These are phyloP conservation scores for Crithidia acanthocephali DNA, from an alignment of 208 protist genomes.

Conservation along the genomic window DNA sequence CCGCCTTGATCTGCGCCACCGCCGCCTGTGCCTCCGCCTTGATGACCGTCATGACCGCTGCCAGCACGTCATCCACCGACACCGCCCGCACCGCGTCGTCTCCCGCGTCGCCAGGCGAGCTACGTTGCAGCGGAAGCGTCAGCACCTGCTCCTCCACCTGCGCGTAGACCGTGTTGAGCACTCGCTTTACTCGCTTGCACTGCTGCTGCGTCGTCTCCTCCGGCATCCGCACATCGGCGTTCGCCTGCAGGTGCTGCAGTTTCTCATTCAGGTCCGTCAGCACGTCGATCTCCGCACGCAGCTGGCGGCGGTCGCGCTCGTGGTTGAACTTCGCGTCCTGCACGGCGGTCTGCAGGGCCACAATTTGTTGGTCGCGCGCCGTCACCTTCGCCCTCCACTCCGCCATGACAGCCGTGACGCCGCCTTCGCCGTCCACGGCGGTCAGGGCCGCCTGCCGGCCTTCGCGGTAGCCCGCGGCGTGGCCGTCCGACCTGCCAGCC, in stretches of 20 bases:
- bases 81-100: slow-evolving; percentile 4
- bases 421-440: slow-evolving; percentile 22
- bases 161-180: slow-evolving; percentile 59
- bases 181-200: slow-evolving; percentile 55
- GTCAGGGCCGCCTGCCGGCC: slow-evolving; percentile 21
- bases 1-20: slow-evolving; percentile 43
- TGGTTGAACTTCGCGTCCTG: slow-evolving; percentile 45
- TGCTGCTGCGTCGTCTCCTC: slow-evolving; percentile 36
- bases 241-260: slow-evolving; percentile 36
- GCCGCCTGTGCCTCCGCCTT: slow-evolving; percentile 44
- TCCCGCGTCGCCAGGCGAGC: not conserved
- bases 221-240: slow-evolving; percentile 24
- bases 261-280: slow-evolving; percentile 46
- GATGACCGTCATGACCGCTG: slow-evolving; percentile 40
- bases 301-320: slow-evolving; percentile 47
- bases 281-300: slow-evolving; percentile 61
- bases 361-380: slow-evolving; percentile 44
- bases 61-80: slow-evolving; percentile 42
- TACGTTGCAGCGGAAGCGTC: slow-evolving; percentile 1
- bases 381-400: slow-evolving; percentile 41
- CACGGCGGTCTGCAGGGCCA: slow-evolving; percentile 43
- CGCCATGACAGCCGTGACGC: slow-evolving; percentile 19
- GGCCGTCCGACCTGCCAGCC: slow-evolving; percentile 52
- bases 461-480: slow-evolving; percentile 33
- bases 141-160: slow-evolving; percentile 50